These are phyloP conservation scores for Zalerion maritima DNA, from an alignment of 495 filamentous ascomycete species.

Conservation along the genomic window DNA sequence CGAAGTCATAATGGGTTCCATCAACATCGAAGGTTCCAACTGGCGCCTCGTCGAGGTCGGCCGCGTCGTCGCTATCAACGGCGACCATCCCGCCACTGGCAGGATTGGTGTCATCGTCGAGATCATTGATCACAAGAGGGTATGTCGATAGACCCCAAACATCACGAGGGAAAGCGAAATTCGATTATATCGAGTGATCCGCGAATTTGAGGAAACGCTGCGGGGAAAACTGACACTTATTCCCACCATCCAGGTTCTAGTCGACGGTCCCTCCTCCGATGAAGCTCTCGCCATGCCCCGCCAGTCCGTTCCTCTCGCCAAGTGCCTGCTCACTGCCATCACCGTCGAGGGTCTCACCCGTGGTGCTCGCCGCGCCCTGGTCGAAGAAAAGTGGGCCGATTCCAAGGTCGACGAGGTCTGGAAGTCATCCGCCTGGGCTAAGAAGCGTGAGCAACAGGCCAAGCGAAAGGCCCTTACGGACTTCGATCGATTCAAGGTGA, in stretches of 20 bases:
- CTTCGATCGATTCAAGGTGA: slow-evolving; percentile 99
- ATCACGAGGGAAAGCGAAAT: slow-evolving; percentile 4
- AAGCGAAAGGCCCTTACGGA: slow-evolving; percentile 85
- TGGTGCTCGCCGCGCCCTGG: slow-evolving; percentile 63
- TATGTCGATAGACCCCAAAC: slow-evolving; percentile 42
- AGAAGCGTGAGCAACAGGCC: slow-evolving; percentile 68
- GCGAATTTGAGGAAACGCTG: slow-evolving; percentile 1
- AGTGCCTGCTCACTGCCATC: slow-evolving; percentile 79
- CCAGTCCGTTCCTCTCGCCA: slow-evolving; percentile 62
- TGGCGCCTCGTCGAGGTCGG: slow-evolving; percentile 96
- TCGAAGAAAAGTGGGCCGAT: slow-evolving; percentile 76
- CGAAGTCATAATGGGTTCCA: slow-evolving; percentile 33
- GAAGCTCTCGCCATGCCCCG: slow-evolving; percentile 64
- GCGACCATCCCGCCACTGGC: slow-evolving; percentile 57
- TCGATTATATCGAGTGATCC: slow-evolving; percentile 4
- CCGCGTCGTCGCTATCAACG: slow-evolving; percentile 75
- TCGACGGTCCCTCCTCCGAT: slow-evolving; percentile 80
- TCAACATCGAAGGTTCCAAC: slow-evolving; percentile 54
- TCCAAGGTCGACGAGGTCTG: slow-evolving; percentile 81
- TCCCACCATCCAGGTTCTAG: slow-evolving; percentile 63
- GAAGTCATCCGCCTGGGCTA: slow-evolving; percentile 74
- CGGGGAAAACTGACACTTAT: slow-evolving; percentile 21
- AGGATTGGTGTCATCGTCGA: slow-evolving; percentile 88
- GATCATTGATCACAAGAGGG: slow-evolving; percentile 99
- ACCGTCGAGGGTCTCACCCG: slow-evolving; percentile 79